These are phyloP conservation scores for Taiozyma sp. DNA, from an alignment of 1,139 yeast species.

Conservation along the genomic window DNA sequence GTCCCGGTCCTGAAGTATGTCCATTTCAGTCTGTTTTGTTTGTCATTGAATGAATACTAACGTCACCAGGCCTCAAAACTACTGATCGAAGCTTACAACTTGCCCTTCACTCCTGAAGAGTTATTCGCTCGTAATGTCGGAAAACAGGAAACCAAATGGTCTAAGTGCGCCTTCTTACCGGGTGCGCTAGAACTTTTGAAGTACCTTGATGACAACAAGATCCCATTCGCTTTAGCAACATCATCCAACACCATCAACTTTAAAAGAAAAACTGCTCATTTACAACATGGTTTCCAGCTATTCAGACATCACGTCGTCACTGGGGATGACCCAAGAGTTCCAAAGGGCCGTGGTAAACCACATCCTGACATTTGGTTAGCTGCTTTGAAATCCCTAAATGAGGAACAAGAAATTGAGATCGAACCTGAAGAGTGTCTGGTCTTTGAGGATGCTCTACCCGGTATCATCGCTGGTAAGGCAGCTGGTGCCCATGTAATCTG, in stretches of 20 bases:
- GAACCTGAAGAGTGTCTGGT: conserved; percentile 74
- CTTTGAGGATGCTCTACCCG: conserved; percentile 93
- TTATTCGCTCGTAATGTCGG: conserved; percentile 40
- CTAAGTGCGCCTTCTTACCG: conserved; percentile 59
- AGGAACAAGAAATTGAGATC: conserved; percentile 36
- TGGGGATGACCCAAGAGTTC: conserved; percentile 83
- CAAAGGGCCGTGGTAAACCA: conserved; percentile 87
- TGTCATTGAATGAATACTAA: neutral
- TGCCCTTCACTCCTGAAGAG: conserved; percentile 65
- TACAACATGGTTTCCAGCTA: conserved; percentile 50
- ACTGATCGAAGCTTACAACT: conserved; percentile 59
- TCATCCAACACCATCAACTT: conserved; percentile 64
- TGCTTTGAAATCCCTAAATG: conserved; percentile 67
- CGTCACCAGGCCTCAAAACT: conserved; percentile 41
- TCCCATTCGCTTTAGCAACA: conserved; percentile 93
- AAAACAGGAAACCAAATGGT: conserved; percentile 61
- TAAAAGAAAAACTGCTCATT: conserved; percentile 62
- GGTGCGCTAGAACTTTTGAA: conserved; percentile 73
- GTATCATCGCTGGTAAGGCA: conserved; percentile 74
- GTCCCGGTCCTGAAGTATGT: conserved; percentile 61
- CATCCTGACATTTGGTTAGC: conserved; percentile 87
- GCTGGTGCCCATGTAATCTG: conserved; percentile 86
- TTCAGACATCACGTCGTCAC: conserved; percentile 71
- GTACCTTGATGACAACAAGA: conserved; percentile 38
- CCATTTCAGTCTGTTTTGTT: too few species aligned